Conservation (phyloP, 108 stramenopile genomes). For the Nitzschia sp. region DNA sequence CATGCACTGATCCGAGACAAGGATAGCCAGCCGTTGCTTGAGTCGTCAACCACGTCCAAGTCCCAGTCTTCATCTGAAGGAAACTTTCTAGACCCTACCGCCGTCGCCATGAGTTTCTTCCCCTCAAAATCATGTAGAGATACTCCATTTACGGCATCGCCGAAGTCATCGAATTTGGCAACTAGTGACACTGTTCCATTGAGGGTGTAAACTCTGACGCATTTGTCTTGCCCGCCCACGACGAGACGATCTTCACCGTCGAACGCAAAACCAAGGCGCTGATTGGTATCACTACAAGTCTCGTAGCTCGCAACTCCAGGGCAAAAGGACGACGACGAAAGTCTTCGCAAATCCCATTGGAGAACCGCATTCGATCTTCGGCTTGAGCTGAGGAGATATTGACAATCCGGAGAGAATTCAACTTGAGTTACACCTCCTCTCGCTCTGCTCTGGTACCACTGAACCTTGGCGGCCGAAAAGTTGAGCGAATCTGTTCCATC, state of each 20-base stretch:
- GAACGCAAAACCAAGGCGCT: slow-evolving; percentile 71
- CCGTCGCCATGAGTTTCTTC: slow-evolving; percentile 55
- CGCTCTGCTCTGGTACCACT: slow-evolving; percentile 77
- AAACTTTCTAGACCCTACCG: slow-evolving; percentile 59
- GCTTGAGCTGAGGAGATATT: slow-evolving; percentile 61
- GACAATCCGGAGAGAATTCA: slow-evolving; percentile 49
- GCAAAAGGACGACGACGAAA: slow-evolving; percentile 47
- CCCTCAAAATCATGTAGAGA: slow-evolving; percentile 32
- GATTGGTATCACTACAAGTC: slow-evolving; percentile 75
- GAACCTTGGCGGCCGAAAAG: slow-evolving; percentile 63
- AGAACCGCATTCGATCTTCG: slow-evolving; percentile 73
- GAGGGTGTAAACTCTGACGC: slow-evolving; percentile 55
- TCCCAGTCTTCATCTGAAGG: slow-evolving; percentile 45
- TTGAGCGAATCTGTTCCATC: slow-evolving; percentile 15
- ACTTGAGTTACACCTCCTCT: slow-evolving; percentile 79
- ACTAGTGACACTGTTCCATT: slow-evolving; percentile 12
- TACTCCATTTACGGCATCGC: slow-evolving; percentile 74
- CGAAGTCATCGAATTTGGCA: slow-evolving; percentile 26
- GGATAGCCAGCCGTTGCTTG: background rate
- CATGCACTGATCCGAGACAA: background rate
- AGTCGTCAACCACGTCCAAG: slow-evolving; percentile 1
- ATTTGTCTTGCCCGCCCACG: slow-evolving; percentile 54
- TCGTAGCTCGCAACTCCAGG: slow-evolving; percentile 64
- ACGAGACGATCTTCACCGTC: slow-evolving; percentile 40
- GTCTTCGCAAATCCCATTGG: slow-evolving; percentile 79